A percentile compares a stretch with the other conserved stretches of the same genome.
phyloP scores from a whole-genome alignment of 768 basidiomycete species.

The Agrocybe praecox region DNA sequence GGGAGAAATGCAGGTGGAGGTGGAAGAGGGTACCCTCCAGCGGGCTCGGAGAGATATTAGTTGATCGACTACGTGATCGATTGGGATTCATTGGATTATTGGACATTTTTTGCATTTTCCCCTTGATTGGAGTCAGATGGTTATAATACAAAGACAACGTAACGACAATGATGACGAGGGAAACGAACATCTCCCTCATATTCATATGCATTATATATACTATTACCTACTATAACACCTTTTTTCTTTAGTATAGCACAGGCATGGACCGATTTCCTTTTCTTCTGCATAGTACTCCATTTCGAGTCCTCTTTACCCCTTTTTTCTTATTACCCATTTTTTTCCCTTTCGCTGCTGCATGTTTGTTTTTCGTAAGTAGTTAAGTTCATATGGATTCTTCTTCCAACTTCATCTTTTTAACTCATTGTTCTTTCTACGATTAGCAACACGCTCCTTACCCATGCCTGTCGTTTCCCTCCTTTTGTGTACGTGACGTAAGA shows the following conservation, averaged over 20 bases:
- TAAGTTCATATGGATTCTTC: too few relatives aligned
- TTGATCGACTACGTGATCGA: background rate
- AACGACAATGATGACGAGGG: background rate
- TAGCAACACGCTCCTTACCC: too few relatives aligned
- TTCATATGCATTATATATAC: conserved; percentile 7
- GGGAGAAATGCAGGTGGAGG: conserved; percentile 1
- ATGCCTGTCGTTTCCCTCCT: too few relatives aligned
- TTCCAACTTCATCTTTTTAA: too few relatives aligned
- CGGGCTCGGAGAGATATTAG: conserved; percentile 20
- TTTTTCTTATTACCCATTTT: background rate
- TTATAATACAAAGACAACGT: background rate
- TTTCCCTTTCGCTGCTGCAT: background rate
- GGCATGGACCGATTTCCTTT: conserved; percentile 5
- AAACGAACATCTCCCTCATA: background rate
- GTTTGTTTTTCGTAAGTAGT: background rate
- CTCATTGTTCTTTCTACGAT: too few relatives aligned
- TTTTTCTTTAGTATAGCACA: background rate
- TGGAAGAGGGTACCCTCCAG: conserved; percentile 21
- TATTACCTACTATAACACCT: conserved; percentile 6
- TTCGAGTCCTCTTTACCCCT: background rate
- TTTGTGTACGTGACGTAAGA: too few relatives aligned
- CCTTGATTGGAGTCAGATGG: background rate
- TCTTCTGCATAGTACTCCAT: too few relatives aligned
- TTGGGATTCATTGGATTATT: background rate
- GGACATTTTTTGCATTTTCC: background rate